phyloP scores from a whole-genome alignment of 164 flowering plant genomes.

The Saururus chinensis region DNA sequence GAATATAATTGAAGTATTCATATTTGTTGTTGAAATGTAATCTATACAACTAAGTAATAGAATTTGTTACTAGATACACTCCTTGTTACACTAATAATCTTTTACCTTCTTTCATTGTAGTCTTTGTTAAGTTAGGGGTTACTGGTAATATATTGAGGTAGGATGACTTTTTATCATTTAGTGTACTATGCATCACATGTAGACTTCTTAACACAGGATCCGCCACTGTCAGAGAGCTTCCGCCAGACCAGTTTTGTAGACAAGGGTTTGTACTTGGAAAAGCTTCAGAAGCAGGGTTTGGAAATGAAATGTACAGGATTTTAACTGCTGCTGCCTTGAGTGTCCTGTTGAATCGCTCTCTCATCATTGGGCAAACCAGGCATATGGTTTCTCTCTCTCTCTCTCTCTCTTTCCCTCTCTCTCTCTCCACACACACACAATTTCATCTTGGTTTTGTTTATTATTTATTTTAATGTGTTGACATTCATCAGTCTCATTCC shows the following conservation, averaged over 20 bases:
- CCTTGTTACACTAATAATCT: too few species aligned
- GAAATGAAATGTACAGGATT: constrained; percentile 98
- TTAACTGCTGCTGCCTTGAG: constrained; percentile 80
- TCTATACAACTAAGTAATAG: too few species aligned
- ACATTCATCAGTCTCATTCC: too few species aligned
- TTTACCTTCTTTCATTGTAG: too few species aligned
- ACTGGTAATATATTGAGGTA: background rate
- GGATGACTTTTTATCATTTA: background rate
- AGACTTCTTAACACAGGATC: constrained; percentile 51
- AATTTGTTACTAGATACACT: too few species aligned
- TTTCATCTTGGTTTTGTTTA: background rate
- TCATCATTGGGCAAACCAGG: constrained; percentile 99
- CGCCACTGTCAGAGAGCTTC: constrained; percentile 51
- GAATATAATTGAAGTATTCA: too few species aligned
- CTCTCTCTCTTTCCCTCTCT: constrained; percentile 26
- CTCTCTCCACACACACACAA: constrained; percentile 29
- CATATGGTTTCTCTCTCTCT: constrained; percentile 82
- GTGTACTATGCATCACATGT: constrained; percentile 6
- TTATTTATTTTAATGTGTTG: background rate
- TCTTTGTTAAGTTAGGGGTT: too few species aligned
- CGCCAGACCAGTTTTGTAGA: constrained; percentile 74
- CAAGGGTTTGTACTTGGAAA: constrained; percentile 94
- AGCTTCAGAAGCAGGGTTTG: constrained; percentile 95
- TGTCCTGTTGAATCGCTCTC: constrained; percentile 78
- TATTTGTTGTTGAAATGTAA: too few species aligned